phyloP scores from a whole-genome alignment of 805 yeast species.

The Wickerhamiella azyma region DNA sequence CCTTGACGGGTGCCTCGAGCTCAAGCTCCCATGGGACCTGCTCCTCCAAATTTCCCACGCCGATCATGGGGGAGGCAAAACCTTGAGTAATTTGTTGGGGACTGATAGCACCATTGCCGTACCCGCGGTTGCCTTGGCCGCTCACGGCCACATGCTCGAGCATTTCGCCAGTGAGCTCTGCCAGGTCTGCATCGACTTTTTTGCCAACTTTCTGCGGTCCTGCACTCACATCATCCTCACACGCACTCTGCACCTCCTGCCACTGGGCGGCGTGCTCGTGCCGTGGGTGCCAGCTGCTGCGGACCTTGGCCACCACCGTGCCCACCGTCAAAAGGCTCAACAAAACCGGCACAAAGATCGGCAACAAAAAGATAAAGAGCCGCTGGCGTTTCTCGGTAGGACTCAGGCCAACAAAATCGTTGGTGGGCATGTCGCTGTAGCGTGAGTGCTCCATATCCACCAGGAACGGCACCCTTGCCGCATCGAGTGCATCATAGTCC shows the following conservation, averaged over 20 bases:
- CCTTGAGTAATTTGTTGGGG: neutral
- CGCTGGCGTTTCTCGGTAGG: conserved; percentile 2
- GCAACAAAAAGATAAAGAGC: conserved; percentile 7
- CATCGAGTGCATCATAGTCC: conserved; percentile 1
- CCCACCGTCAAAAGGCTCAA: conserved; percentile 6
- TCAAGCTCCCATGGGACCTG: conserved; percentile 12
- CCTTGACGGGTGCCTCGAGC: conserved; percentile 27
- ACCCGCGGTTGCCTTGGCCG: neutral
- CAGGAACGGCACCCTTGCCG: conserved; percentile 9
- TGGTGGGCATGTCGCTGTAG: neutral
- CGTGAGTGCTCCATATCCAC: conserved; percentile 19
- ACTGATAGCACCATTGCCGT: neutral
- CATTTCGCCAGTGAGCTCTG: conserved; percentile 10
- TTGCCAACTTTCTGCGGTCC: conserved; percentile 9
- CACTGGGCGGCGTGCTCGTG: neutral
- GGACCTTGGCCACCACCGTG: conserved; percentile 2
- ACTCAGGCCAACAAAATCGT: neutral
- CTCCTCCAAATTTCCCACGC: conserved; percentile 12
- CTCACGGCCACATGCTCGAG: conserved; percentile 13
- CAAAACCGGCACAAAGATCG: conserved; percentile 14
- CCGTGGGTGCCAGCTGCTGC: neutral
- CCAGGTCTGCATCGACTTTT: conserved; percentile 4
- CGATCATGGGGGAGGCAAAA: neutral
- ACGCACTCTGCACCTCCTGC: neutral
- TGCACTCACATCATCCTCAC: too few species aligned